Evolutionary conservation across 2,329 filamentous ascomycete genomes (phyloP).

Genomic region (Neofusicoccum ribis): DNA sequence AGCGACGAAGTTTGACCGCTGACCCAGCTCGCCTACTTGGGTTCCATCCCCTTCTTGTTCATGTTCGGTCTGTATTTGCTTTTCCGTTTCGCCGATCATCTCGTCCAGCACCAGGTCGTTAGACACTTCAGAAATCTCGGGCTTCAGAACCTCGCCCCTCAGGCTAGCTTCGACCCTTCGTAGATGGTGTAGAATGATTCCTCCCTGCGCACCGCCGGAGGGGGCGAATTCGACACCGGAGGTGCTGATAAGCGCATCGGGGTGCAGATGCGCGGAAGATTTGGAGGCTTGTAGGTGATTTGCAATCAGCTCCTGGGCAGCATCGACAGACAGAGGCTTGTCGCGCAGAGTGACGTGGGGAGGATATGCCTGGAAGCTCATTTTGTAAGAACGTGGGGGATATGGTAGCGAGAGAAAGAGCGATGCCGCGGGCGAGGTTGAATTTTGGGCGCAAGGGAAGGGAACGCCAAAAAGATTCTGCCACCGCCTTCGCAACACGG

Average conservation of each 20-base stretch:
- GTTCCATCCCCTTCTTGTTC: conserved; percentile 41
- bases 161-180: conserved; percentile 55
- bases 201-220: conserved; percentile 45
- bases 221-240: conserved; percentile 45
- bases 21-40: conserved; percentile 44
- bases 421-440: neutral
- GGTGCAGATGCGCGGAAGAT: conserved; percentile 48
- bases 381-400: conserved; percentile 22
- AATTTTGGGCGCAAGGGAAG: neutral
- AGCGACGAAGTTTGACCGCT: conserved; percentile 34
- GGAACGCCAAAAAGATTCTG: conserved; percentile 14
- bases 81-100: conserved; percentile 13
- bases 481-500: conserved; percentile 11
- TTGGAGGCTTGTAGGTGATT: conserved; percentile 44
- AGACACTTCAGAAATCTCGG: conserved; percentile 33
- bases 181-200: conserved; percentile 55
- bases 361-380: conserved; percentile 39
- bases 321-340: conserved; percentile 32
- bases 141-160: conserved; percentile 51
- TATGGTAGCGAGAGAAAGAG: neutral
- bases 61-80: conserved; percentile 45
- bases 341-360: conserved; percentile 32
- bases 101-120: conserved; percentile 21
- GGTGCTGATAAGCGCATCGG: conserved; percentile 47
- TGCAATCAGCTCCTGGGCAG: conserved; percentile 39